Conservation (phyloP, 495 filamentous ascomycete genomes). For the Sabuloglossum arenarium region DNA sequence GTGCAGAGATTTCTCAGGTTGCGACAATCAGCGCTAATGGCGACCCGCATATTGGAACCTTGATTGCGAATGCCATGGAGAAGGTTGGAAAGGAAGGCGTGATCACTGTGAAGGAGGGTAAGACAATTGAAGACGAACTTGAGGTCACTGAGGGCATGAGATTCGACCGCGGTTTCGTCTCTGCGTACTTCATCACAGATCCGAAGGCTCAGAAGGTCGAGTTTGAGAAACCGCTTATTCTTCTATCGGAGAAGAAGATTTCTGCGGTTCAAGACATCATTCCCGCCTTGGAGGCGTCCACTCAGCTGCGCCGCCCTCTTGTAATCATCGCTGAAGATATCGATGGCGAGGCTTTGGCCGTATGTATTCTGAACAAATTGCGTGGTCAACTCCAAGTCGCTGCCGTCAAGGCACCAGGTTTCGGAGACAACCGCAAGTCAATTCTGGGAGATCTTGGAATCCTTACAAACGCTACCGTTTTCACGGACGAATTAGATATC, state of each 20-base stretch:
- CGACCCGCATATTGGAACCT: conserved; percentile 81
- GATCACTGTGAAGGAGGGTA: conserved; percentile 98
- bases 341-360: conserved; percentile 92
- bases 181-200: conserved; percentile 99
- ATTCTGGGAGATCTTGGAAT: conserved; percentile 91
- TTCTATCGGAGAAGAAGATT: conserved; percentile 99
- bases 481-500: conserved; percentile 93
- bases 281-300: conserved; percentile 89
- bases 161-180: conserved; percentile 96
- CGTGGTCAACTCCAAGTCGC: conserved; percentile 97
- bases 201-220: conserved; percentile 96
- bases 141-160: conserved; percentile 99
- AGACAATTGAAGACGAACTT: conserved; percentile 93
- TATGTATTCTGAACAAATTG: conserved; percentile 99
- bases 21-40: conserved; percentile 97
- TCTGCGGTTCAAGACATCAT: conserved; percentile 96
- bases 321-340: conserved; percentile 99
- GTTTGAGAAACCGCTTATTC: conserved; percentile 97
- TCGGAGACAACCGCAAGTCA: conserved; percentile 99
- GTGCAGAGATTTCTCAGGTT: conserved; percentile 91
- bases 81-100: conserved; percentile 99
- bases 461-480: conserved; percentile 91
- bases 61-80: conserved; percentile 98
- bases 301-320: conserved; percentile 81
- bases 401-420: conserved; percentile 96